Evolutionary conservation across 352 stramenopile species (phyloP).

Genomic region (Phytophthora citricola): DNA sequence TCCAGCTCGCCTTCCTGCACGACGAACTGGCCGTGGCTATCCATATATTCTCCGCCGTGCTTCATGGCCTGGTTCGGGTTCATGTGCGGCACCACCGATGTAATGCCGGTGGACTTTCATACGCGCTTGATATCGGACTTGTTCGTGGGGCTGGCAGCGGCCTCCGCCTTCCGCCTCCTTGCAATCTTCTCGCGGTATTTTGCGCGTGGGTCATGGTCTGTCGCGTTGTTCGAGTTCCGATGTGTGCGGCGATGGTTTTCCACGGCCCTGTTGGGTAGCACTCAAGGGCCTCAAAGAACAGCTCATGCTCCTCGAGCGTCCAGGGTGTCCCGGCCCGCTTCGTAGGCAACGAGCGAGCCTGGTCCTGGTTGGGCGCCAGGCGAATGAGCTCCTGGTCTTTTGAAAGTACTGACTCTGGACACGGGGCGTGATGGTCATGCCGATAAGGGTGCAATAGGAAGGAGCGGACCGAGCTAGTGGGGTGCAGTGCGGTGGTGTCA

Average conservation of each 20-base stretch:
- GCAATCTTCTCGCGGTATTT: constrained; percentile 59
- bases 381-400: constrained; percentile 47
- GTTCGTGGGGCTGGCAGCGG: constrained; percentile 27
- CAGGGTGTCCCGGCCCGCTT: constrained; percentile 41
- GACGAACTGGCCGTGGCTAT: constrained; percentile 38
- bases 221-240: constrained; percentile 61
- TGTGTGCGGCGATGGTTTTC: constrained; percentile 54
- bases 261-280: constrained; percentile 45
- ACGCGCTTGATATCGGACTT: constrained; percentile 20
- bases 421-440: constrained; percentile 44
- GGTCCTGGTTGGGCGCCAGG: constrained; percentile 40
- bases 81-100: constrained; percentile 3
- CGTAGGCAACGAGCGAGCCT: constrained; percentile 37
- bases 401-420: constrained; percentile 51
- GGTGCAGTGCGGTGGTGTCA: constrained; percentile 26
- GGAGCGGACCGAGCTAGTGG: constrained; percentile 10
- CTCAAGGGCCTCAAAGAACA: constrained; percentile 46
- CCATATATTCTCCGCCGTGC: constrained; percentile 29
- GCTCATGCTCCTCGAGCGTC: constrained; percentile 45
- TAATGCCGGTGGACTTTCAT: constrained; percentile 12
- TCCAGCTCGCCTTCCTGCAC: constrained; percentile 34
- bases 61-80: constrained; percentile 12
- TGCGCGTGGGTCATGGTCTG: constrained; percentile 63
- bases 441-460: constrained; percentile 9
- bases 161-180: constrained; percentile 42